phyloP scores from a whole-genome alignment of 1,139 yeast genomes.

The Geotrichum histeridarum region DNA sequence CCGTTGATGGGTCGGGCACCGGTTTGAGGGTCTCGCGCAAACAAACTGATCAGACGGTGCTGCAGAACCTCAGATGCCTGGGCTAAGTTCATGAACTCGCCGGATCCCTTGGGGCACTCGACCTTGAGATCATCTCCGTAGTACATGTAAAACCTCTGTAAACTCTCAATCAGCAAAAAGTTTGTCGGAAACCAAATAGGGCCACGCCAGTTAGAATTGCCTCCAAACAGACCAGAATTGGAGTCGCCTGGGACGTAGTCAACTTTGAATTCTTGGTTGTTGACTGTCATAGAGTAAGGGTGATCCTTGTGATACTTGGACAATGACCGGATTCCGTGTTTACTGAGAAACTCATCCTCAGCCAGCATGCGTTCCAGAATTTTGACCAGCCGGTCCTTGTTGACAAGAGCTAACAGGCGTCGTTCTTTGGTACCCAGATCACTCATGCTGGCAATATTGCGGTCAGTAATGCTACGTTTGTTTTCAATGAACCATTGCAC shows the following conservation, averaged over 20 bases:
- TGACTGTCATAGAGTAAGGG: conserved; percentile 82
- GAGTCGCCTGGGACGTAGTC: conserved; percentile 89
- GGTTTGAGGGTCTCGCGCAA: conserved; percentile 59
- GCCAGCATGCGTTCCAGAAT: conserved; percentile 80
- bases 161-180: conserved; percentile 79
- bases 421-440: conserved; percentile 84
- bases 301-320: conserved; percentile 83
- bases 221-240: conserved; percentile 93
- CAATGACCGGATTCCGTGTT: conserved; percentile 82
- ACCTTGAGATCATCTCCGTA: conserved; percentile 84
- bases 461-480: conserved; percentile 62
- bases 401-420: conserved; percentile 72
- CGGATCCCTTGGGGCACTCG: conserved; percentile 88
- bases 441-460: conserved; percentile 90
- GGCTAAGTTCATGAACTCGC: conserved; percentile 73
- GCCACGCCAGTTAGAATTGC: conserved; percentile 97
- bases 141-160: conserved; percentile 84
- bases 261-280: conserved; percentile 70
- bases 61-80: conserved; percentile 91
- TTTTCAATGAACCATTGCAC: conserved; percentile 82
- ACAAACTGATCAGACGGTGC: conserved; percentile 77
- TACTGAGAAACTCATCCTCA: conserved; percentile 81
- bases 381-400: conserved; percentile 71
- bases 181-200: conserved; percentile 97
- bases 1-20: conserved; percentile 83